Conservation (phyloP, 768 basidiomycete species). For the Filobasidium floriforme region DNA sequence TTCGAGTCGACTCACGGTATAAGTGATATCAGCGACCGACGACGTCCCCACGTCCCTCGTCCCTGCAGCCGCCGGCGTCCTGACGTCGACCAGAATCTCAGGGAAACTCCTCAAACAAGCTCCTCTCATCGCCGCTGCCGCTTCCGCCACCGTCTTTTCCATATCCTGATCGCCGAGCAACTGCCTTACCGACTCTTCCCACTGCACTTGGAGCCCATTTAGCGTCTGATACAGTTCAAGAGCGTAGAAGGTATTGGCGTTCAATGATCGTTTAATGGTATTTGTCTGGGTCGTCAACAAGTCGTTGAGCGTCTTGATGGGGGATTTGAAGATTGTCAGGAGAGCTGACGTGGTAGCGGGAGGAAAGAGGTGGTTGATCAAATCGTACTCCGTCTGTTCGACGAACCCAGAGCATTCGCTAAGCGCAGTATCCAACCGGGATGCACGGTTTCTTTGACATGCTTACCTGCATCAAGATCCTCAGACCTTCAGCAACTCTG, state of each 20-base stretch:
- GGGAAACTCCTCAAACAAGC: conserved; percentile 37
- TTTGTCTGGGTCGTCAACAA: conserved; percentile 26
- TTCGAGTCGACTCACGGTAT: conserved; percentile 23
- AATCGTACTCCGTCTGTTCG: conserved; percentile 36
- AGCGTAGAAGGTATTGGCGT: conserved; percentile 36
- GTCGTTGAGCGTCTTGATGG: conserved; percentile 20
- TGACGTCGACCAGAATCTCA: conserved; percentile 41
- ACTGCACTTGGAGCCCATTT: conserved; percentile 19
- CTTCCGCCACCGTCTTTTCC: conserved; percentile 6
- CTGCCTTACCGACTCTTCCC: conserved; percentile 31
- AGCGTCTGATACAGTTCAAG: conserved; percentile 38
- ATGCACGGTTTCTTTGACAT: neutral
- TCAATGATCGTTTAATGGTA: conserved; percentile 36
- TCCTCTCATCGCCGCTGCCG: conserved; percentile 8
- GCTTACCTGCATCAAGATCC: conserved; percentile 38
- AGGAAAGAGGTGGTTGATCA: conserved; percentile 37
- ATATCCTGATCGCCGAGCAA: conserved; percentile 21
- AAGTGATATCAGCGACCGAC: conserved; percentile 32
- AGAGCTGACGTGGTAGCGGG: conserved; percentile 24
- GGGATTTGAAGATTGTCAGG: conserved; percentile 22
- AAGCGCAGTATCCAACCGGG: neutral
- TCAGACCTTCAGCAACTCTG: conserved; percentile 31
- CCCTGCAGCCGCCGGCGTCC: conserved; percentile 13
- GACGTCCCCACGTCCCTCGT: conserved; percentile 21
- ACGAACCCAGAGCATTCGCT: neutral